Percentiles rank a stretch among this genome's conserved stretches.
Evolutionary conservation across 176 grass and related monocot species (phyloP).

Genomic region (Bolboschoenus planiculmis): DNA sequence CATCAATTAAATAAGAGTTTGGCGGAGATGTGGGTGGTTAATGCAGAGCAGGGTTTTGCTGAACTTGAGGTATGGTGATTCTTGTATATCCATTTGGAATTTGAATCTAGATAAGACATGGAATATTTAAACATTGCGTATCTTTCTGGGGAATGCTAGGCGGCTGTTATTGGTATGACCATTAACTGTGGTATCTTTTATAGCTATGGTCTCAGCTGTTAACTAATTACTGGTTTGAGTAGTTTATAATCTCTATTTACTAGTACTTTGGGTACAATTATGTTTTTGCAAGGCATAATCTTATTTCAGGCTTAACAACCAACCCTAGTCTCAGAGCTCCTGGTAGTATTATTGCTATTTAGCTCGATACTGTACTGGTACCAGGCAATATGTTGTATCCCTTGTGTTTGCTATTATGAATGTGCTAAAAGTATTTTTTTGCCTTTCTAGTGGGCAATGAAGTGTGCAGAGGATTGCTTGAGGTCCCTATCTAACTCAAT

Average conservation of each 20-base stretch:
- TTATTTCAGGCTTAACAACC: background rate
- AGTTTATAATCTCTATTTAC: background rate
- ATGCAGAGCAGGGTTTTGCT: slow-evolving; percentile 43
- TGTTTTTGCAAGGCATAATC: background rate
- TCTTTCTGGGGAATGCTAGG: background rate
- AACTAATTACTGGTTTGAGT: background rate
- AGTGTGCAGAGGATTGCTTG: slow-evolving; percentile 44
- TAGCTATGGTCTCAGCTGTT: background rate
- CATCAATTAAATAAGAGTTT: slow-evolving; percentile 21
- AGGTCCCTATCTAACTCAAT: slow-evolving; percentile 33
- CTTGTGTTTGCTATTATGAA: background rate
- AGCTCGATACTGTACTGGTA: background rate
- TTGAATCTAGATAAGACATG: background rate
- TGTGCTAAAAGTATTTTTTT: background rate
- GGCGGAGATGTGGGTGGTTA: slow-evolving; percentile 43
- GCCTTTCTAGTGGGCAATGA: slow-evolving; percentile 43
- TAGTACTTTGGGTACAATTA: background rate
- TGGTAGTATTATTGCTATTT: no score
- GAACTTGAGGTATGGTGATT: slow-evolving; percentile 37
- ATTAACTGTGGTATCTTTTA: slow-evolving; percentile 5
- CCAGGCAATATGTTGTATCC: background rate
- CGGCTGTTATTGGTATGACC: background rate
- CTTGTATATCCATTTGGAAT: background rate
- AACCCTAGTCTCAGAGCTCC: background rate
- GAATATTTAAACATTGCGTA: background rate